These are phyloP conservation scores for Saccharomyces pastorianus DNA, from an alignment of 1,139 yeast genomes.

Conservation along the genomic window DNA sequence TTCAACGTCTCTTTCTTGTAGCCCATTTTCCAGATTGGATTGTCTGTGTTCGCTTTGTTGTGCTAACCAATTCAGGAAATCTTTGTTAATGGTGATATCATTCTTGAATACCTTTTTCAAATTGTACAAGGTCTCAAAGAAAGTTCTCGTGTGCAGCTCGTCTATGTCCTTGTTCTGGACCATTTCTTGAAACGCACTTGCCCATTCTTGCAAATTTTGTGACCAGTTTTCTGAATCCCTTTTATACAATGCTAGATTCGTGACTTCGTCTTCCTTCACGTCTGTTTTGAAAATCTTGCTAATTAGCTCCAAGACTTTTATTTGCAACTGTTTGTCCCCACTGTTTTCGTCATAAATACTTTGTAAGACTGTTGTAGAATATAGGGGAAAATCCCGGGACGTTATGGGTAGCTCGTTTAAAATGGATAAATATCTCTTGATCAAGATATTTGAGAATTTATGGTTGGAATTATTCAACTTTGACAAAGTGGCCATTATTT, in stretches of 20 bases:
- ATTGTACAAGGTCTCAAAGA: constrained; percentile 40
- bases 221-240: constrained; percentile 9
- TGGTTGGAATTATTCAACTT: constrained; percentile 8
- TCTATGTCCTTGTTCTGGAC: constrained; percentile 27
- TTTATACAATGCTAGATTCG: constrained; percentile 3
- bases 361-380: constrained; percentile 13
- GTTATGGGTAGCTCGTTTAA: constrained; percentile 17
- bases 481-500: constrained; percentile 10
- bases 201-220: constrained; percentile 20
- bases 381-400: constrained; percentile 8
- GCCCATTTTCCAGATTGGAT: constrained; percentile 24
- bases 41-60: constrained; percentile 40
- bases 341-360: constrained; percentile 14
- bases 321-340: constrained; percentile 23
- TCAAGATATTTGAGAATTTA: constrained; percentile 8
- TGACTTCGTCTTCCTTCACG: background rate
- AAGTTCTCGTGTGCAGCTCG: constrained; percentile 37
- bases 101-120: constrained; percentile 24
- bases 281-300: constrained; percentile 14
- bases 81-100: constrained; percentile 25
- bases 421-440: constrained; percentile 26
- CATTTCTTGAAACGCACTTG: constrained; percentile 19
- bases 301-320: constrained; percentile 27
- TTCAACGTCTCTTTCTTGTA: constrained; percentile 25
- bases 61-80: constrained; percentile 57